These are phyloP conservation scores for Lachnum nothofagi DNA, from an alignment of 2,329 filamentous ascomycete species.

Conservation along the genomic window DNA sequence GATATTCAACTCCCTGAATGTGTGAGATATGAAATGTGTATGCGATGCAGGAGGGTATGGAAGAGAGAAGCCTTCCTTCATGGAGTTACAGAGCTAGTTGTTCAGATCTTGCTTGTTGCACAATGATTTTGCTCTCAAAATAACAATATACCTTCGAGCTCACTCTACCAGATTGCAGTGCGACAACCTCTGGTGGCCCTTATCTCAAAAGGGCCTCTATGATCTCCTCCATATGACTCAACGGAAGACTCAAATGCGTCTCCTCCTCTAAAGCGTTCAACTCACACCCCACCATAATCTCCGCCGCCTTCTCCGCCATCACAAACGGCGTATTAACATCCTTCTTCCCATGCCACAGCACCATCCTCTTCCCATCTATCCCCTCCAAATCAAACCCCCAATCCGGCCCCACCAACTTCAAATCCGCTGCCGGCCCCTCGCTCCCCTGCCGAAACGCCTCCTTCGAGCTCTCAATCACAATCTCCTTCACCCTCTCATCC, in stretches of 20 bases:
- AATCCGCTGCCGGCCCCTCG: constrained; percentile 10
- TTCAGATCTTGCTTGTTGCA: too few relatives aligned
- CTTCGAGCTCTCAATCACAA: constrained; percentile 9
- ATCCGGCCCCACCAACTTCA: neutral
- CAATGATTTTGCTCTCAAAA: too few relatives aligned
- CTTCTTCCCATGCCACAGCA: constrained; percentile 17
- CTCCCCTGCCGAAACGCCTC: constrained; percentile 14
- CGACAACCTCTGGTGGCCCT: constrained; percentile 37
- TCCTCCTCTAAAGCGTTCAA: constrained; percentile 11
- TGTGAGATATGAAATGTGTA: too few relatives aligned
- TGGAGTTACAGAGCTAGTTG: too few relatives aligned
- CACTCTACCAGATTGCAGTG: constrained; percentile 39
- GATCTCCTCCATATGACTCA: constrained; percentile 10
- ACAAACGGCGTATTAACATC: constrained; percentile 15
- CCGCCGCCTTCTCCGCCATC: constrained; percentile 13
- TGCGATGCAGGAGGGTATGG: too few relatives aligned
- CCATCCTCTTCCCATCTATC: constrained; percentile 10
- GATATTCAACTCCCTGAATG: too few relatives aligned
- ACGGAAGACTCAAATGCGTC: constrained; percentile 14
- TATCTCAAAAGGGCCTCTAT: neutral
- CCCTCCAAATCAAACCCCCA: constrained; percentile 18
- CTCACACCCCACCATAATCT: constrained; percentile 3
- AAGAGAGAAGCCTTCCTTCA: too few relatives aligned
- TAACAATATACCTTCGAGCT: too few relatives aligned
- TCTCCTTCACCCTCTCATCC: constrained; percentile 6